A percentile compares a stretch with the other conserved stretches of the same genome.
phyloP scores from a whole-genome alignment of 2,329 filamentous ascomycete genomes.

The Ceratocystis ficicola region DNA sequence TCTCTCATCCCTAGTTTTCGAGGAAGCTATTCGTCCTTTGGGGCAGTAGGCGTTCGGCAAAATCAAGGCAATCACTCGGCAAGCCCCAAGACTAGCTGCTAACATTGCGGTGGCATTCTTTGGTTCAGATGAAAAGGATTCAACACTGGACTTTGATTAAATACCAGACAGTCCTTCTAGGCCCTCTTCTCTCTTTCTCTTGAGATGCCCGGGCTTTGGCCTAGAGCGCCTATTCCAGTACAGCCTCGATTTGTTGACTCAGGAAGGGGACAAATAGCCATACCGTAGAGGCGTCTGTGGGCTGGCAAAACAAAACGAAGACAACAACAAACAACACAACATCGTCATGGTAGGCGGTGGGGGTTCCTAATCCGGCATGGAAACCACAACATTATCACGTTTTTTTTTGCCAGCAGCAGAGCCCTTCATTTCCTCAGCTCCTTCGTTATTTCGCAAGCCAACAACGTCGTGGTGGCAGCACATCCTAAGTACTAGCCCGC shows the following conservation, averaged over 20 bases:
- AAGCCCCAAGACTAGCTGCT: background rate
- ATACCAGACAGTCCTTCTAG: background rate
- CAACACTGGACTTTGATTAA: background rate
- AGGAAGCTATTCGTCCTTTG: no score
- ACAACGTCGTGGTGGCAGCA: background rate
- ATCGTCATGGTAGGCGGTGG: background rate
- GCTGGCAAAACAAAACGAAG: background rate
- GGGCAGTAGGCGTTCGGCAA: background rate
- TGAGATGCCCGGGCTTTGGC: no score
- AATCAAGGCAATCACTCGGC: background rate
- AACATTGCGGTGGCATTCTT: background rate
- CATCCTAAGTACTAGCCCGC: background rate
- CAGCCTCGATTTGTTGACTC: background rate
- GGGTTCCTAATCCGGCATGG: background rate
- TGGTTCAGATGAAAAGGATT: constrained; percentile 4
- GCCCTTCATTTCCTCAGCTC: background rate
- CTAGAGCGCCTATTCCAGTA: background rate
- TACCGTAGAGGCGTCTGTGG: background rate
- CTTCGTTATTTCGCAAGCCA: background rate
- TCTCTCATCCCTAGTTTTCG: no score
- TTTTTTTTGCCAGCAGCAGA: background rate
- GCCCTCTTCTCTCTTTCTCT: background rate
- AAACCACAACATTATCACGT: background rate
- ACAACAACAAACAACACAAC: background rate
- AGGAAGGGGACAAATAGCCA: background rate